Evolutionary conservation across 148 eudicot genomes (phyloP).

Genomic region (Chenopodium formosanum): DNA sequence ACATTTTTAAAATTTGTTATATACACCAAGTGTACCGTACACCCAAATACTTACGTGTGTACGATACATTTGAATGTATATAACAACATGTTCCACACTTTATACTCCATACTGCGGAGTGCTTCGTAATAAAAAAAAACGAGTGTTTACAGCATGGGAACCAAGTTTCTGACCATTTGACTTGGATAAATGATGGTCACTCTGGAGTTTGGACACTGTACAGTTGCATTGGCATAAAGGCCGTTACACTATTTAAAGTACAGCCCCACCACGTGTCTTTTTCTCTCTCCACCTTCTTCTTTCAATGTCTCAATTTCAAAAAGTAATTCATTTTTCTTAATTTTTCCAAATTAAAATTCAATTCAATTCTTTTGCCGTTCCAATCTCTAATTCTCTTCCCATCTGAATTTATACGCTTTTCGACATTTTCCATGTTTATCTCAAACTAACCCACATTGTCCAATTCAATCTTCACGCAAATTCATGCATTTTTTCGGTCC

Average conservation of each 20-base stretch:
- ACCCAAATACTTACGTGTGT: too few relatives aligned
- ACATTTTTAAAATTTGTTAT: too few relatives aligned
- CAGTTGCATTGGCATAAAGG: neutral
- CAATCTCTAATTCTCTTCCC: neutral
- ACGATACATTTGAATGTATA: too few relatives aligned
- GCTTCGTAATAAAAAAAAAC: too few relatives aligned
- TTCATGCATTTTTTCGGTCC: constrained; percentile 6
- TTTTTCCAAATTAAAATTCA: neutral
- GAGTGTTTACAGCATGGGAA: neutral
- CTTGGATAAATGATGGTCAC: constrained; percentile 19
- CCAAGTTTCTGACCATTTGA: neutral
- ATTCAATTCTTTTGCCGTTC: constrained; percentile 9
- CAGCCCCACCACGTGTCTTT: constrained; percentile 28
- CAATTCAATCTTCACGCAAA: constrained; percentile 5
- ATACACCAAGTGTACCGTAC: too few relatives aligned
- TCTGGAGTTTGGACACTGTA: neutral
- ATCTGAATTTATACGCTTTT: constrained; percentile 15
- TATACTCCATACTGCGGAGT: too few relatives aligned
- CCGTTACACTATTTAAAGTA: constrained; percentile 13
- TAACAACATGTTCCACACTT: too few relatives aligned
- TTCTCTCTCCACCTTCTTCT: neutral
- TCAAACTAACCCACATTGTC: constrained; percentile 13
- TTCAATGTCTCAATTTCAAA: neutral
- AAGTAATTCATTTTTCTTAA: neutral
- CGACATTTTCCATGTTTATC: constrained; percentile 24